Conservation (phyloP, 495 filamentous ascomycete genomes). For the Patellaria atrata region DNA sequence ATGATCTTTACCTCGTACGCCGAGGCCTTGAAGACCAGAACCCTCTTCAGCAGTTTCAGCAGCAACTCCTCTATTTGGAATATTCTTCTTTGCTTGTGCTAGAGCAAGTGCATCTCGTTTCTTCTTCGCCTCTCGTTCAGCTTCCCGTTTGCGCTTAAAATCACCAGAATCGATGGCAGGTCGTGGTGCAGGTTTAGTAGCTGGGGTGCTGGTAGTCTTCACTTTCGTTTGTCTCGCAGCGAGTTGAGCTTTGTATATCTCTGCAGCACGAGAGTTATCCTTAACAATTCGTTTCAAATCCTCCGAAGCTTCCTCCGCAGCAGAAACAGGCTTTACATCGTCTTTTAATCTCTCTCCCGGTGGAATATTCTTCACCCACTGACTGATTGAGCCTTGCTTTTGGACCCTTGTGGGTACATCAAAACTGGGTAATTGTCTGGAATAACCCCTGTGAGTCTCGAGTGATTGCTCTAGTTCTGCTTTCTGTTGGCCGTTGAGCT, state of each 20-base stretch:
- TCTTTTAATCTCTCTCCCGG: too few species aligned
- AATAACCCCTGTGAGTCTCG: constrained; percentile 55
- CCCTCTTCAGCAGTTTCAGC: constrained; percentile 49
- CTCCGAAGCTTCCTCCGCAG: background rate
- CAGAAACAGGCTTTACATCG: constrained; percentile 3
- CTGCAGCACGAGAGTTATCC: constrained; percentile 3
- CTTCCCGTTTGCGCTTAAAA: constrained; percentile 39
- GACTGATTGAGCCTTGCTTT: constrained; percentile 14
- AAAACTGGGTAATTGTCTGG: constrained; percentile 33
- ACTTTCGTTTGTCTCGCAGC: constrained; percentile 8
- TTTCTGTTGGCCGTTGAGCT: constrained; percentile 59
- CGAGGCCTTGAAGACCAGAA: constrained; percentile 61
- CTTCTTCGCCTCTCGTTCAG: constrained; percentile 59
- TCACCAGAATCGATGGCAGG: constrained; percentile 7
- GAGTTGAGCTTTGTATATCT: constrained; percentile 7
- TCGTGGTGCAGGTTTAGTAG: constrained; percentile 5
- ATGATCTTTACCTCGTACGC: constrained; percentile 69
- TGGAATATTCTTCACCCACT: constrained; percentile 8
- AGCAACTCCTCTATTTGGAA: constrained; percentile 35
- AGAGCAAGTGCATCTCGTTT: constrained; percentile 53
- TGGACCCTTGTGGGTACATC: constrained; percentile 14
- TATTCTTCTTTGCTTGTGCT: constrained; percentile 44
- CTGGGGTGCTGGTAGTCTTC: background rate
- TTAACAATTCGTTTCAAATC: constrained; percentile 7
- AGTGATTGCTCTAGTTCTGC: constrained; percentile 68